These are phyloP conservation scores for Carex myosuroides DNA, from an alignment of 176 grass and related monocot species.

Conservation along the genomic window DNA sequence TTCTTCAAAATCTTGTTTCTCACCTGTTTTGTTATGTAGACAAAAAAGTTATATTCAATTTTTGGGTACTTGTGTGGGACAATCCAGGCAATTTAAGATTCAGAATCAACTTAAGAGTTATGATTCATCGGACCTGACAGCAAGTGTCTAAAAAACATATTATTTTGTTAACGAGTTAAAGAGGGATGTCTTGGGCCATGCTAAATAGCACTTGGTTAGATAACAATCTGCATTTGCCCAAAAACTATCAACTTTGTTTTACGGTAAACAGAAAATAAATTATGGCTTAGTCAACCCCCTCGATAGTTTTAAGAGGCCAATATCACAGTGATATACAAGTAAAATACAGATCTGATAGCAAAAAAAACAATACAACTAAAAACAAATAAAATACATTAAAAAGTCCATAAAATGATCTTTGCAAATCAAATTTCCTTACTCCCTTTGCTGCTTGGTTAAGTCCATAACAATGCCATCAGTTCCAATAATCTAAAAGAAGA, in stretches of 20 bases:
- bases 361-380: too few species aligned
- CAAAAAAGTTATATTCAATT: neutral
- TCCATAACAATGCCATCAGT: too few species aligned
- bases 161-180: neutral
- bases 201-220: neutral
- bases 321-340: neutral
- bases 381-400: neutral
- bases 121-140: neutral
- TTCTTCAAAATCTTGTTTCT: constrained; percentile 67
- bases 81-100: neutral
- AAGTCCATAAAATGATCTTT: too few species aligned
- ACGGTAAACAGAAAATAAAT: too few species aligned
- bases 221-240: neutral
- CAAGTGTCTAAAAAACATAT: neutral
- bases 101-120: neutral
- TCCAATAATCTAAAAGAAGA: too few species aligned
- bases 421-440: too few species aligned
- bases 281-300: neutral
- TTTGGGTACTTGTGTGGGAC: neutral
- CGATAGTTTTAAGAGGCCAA: neutral
- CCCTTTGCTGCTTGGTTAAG: too few species aligned
- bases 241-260: too few species aligned
- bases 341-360: neutral
- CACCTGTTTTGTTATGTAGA: constrained; percentile 28
- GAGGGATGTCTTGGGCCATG: neutral